Percentiles rank a stretch among this genome's conserved stretches.
phyloP scores from a whole-genome alignment of 768 basidiomycete species.

The Boletus bicolor region DNA sequence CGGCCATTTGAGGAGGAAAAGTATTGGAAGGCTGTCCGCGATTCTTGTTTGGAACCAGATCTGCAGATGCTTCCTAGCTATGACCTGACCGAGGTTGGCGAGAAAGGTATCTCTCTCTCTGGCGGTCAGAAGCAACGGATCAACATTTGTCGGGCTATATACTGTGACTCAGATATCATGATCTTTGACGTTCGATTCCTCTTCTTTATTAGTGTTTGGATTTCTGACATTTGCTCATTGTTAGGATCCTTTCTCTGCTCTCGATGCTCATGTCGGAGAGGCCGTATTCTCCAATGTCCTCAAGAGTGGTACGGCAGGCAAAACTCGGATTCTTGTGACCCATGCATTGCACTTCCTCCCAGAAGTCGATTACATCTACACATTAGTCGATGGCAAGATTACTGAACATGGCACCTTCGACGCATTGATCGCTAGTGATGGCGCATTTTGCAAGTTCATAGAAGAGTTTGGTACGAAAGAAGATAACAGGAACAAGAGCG shows the following conservation, averaged over 20 bases:
- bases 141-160: slow-evolving; percentile 84
- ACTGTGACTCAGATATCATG: slow-evolving; percentile 81
- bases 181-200: slow-evolving; percentile 61
- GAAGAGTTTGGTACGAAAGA: slow-evolving; percentile 75
- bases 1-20: slow-evolving; percentile 73
- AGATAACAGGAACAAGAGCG: slow-evolving; percentile 38
- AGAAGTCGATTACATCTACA: slow-evolving; percentile 82
- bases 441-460: slow-evolving; percentile 72
- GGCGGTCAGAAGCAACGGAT: slow-evolving; percentile 81
- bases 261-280: slow-evolving; percentile 91
- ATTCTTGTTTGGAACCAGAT: slow-evolving; percentile 79
- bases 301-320: slow-evolving; percentile 54
- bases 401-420: slow-evolving; percentile 77
- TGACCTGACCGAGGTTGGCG: slow-evolving; percentile 83
- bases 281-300: slow-evolving; percentile 84
- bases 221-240: background rate
- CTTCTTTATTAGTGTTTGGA: background rate
- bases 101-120: slow-evolving; percentile 83
- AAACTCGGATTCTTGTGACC: slow-evolving; percentile 87
- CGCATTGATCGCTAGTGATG: slow-evolving; percentile 61
- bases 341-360: slow-evolving; percentile 90
- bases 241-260: slow-evolving; percentile 81
- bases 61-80: slow-evolving; percentile 72
- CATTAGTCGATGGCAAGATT: slow-evolving; percentile 72
- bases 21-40: slow-evolving; percentile 78